These are phyloP conservation scores for Martiniozyma asiatica DNA, from an alignment of 1,139 yeast species.

Conservation along the genomic window DNA sequence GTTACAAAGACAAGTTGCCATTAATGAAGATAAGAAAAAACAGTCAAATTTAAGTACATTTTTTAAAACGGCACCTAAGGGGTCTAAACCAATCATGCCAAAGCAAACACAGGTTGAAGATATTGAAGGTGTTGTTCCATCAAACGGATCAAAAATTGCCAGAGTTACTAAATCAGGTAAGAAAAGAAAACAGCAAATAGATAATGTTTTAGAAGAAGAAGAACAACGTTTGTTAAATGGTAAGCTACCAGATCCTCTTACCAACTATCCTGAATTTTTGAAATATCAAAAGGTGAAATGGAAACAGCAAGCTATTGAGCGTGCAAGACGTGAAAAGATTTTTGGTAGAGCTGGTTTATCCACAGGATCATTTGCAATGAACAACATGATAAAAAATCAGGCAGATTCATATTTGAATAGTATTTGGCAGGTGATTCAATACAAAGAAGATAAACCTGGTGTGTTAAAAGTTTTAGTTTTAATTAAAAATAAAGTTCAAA, in stretches of 20 bases:
- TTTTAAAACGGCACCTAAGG: conserved; percentile 32
- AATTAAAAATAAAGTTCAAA: conserved; percentile 63
- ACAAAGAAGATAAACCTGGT: conserved; percentile 56
- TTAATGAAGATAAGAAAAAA: conserved; percentile 53
- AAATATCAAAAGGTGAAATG: conserved; percentile 76
- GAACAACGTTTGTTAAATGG: conserved; percentile 34
- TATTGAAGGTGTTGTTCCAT: conserved; percentile 29
- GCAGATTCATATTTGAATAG: conserved; percentile 69
- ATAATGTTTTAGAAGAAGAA: conserved; percentile 24
- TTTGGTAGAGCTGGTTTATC: conserved; percentile 55
- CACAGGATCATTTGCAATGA: conserved; percentile 37
- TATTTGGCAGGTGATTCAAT: conserved; percentile 78
- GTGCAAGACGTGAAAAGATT: conserved; percentile 59
- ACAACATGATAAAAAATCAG: conserved; percentile 60
- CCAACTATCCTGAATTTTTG: conserved; percentile 69
- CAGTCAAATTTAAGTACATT: conserved; percentile 57
- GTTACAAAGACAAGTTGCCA: conserved; percentile 56
- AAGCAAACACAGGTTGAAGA: conserved; percentile 60
- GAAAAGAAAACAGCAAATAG: conserved; percentile 21
- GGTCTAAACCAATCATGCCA: conserved; percentile 22
- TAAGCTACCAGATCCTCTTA: conserved; percentile 59
- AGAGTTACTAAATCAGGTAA: conserved; percentile 30
- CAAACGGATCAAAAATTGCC: conserved; percentile 16
- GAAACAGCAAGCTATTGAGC: conserved; percentile 60
- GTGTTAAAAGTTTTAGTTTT: conserved; percentile 61